A percentile compares a stretch with the other conserved stretches of the same genome.
Evolutionary conservation across 345 rosid genomes (phyloP).

Genomic region (Sisymbrium irio): DNA sequence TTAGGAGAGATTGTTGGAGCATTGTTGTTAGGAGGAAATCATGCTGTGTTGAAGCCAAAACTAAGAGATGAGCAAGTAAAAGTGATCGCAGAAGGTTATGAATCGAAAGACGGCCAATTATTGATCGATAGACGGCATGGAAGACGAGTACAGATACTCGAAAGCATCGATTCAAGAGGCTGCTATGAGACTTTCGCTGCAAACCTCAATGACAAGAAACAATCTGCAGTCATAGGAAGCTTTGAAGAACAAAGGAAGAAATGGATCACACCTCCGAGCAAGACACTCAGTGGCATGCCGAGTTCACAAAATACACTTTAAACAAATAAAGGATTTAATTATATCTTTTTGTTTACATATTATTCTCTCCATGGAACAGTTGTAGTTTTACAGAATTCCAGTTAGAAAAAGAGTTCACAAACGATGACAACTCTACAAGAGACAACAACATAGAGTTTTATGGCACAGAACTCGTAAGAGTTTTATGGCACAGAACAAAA

Average conservation of each 20-base stretch:
- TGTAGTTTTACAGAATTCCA: slow-evolving; percentile 11
- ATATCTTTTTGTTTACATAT: slow-evolving; percentile 3
- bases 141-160: slow-evolving; percentile 45
- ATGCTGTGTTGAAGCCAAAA: slow-evolving; percentile 41
- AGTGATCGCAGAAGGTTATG: slow-evolving; percentile 56
- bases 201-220: slow-evolving; percentile 44
- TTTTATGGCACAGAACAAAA: background rate
- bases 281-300: background rate
- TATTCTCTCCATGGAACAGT: background rate
- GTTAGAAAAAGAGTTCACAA: background rate
- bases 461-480: background rate
- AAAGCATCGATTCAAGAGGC: slow-evolving; percentile 40
- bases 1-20: slow-evolving; percentile 84
- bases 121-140: slow-evolving; percentile 43
- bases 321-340: background rate
- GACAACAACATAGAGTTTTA: slow-evolving; percentile 6
- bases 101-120: slow-evolving; percentile 56
- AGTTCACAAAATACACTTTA: background rate
- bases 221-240: slow-evolving; percentile 73
- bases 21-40: slow-evolving; percentile 43
- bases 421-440: slow-evolving; percentile 17
- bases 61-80: slow-evolving; percentile 42
- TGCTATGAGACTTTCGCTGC: slow-evolving; percentile 49
- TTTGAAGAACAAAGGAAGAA: slow-evolving; percentile 59
- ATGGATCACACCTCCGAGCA: slow-evolving; percentile 44